phyloP scores from a whole-genome alignment of 495 filamentous ascomycete genomes.

The Neurospora africana region DNA sequence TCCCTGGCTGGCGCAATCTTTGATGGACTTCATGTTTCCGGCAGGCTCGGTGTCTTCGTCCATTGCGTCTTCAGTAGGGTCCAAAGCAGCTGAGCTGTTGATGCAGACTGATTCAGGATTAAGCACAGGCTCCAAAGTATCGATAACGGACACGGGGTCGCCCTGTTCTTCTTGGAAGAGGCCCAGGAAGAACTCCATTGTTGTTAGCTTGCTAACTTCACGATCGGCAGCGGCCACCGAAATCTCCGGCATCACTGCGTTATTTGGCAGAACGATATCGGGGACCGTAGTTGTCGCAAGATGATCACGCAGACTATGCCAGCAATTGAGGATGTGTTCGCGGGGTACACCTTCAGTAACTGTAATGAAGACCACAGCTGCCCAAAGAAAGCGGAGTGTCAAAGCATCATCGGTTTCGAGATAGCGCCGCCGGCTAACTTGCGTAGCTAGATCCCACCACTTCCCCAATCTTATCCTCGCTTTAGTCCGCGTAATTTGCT shows the following conservation, averaged over 20 bases:
- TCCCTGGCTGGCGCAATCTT: conserved; percentile 35
- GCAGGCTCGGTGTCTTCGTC: conserved; percentile 1
- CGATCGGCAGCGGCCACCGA: conserved; percentile 71
- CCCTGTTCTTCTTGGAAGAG: conserved; percentile 60
- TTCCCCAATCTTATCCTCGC: conserved; percentile 61
- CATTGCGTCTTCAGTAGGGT: neutral
- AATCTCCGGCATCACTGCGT: conserved; percentile 78
- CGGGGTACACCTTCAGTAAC: conserved; percentile 56
- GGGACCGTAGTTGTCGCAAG: conserved; percentile 26
- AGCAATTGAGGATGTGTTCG: conserved; percentile 71
- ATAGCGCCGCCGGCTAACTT: conserved; percentile 40
- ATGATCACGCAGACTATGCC: conserved; percentile 51
- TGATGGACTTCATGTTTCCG: conserved; percentile 22
- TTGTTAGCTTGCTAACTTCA: conserved; percentile 83
- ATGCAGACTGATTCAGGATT: conserved; percentile 53
- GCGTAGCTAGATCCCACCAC: conserved; percentile 64
- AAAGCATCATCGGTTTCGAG: conserved; percentile 33
- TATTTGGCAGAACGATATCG: conserved; percentile 67
- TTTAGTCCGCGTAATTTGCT: conserved; percentile 42
- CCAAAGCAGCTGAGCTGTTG: conserved; percentile 7
- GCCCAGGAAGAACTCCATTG: conserved; percentile 88
- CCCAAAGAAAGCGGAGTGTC: conserved; percentile 67
- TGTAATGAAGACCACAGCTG: conserved; percentile 62
- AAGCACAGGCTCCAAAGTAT: conserved; percentile 84
- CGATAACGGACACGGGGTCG: conserved; percentile 73